Evolutionary conservation across 306 rosid species (phyloP), one percentile per base, ranked within the genome.

Genomic region (Corylus americana): DNA sequence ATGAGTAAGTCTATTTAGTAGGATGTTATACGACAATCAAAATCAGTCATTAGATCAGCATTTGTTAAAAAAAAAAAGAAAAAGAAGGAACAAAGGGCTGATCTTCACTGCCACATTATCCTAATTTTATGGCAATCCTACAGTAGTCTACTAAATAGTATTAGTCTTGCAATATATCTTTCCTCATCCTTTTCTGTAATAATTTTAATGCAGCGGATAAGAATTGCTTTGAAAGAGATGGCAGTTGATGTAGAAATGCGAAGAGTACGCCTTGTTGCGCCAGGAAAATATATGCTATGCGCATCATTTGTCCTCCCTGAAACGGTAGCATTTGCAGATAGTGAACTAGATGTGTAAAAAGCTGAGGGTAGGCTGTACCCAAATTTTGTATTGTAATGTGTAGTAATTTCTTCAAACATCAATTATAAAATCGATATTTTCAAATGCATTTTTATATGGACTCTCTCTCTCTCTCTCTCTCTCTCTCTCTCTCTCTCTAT

Each of bases 221-320:
- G 97, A 91, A 91, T 92, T 77, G 92, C 91, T 25, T 81, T 95
- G 61, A 55, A 87, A 31, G 98, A 92, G 76, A 97, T 85, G 47
- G 97, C 94, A 1, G 98, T 92, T 64, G 86, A 89, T 50, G 96
- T 95, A 39, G 84, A 91, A 14, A 82, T 91, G 98, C 93, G 83
- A 58, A 88, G 92, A 70, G 98, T 92, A 58, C 91, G 98, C 78
- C 90, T 80, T 25, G 98, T 92, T 29, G 98, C 98, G 9, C 98
- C 98, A 7, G 97, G 94, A 80, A 95, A 95, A 88, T 95, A 98
- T 98, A 92, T 95, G 98, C 37, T 92, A 78, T 92, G 97, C 11
- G 98, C 98, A 51, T 92, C 97, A 20, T 95, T 95, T 81, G 70
- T 82, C 78, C 97, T 95, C 77, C 98, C 98, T 1, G 79, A 84